Conservation (phyloP, 1,139 yeast genomes). For the Geotrichum fermentans region DNA sequence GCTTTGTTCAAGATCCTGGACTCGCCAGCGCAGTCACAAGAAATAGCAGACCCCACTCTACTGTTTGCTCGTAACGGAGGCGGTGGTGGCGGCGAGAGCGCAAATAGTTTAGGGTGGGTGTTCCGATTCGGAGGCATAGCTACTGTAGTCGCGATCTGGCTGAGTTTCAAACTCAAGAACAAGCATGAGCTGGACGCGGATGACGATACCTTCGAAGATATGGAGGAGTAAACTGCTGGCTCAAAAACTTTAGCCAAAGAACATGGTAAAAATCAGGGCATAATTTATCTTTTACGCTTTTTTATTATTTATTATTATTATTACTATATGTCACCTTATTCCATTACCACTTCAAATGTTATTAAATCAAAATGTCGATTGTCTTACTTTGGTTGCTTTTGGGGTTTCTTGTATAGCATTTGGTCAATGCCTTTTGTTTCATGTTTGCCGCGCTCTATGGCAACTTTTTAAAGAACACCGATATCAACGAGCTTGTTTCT, state of each 20-base stretch:
- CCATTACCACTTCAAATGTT: no score
- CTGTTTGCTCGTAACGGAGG: no score
- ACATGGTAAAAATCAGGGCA: no score
- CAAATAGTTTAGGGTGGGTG: conserved; percentile 45
- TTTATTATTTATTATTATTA: no score
- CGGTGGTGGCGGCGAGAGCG: conserved; percentile 23
- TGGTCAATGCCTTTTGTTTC: no score
- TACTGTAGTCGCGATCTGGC: conserved; percentile 40
- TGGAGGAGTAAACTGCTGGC: not conserved
- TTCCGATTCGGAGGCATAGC: conserved; percentile 47
- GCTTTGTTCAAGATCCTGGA: conserved; percentile 34
- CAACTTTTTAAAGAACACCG: no score
- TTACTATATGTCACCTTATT: no score
- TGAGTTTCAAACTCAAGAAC: conserved; percentile 37
- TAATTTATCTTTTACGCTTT: no score
- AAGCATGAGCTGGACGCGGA: conserved; percentile 6
- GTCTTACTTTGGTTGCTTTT: no score
- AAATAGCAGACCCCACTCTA: not conserved
- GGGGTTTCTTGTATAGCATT: no score
- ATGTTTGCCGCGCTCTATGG: no score
- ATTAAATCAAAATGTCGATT: not conserved
- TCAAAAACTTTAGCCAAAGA: not conserved
- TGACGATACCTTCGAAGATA: not conserved
- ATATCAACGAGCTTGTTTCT: no score
- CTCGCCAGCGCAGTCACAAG: conserved; percentile 22